Percentiles rank a stretch among this genome's conserved stretches.
Conservation (phyloP, 805 yeast species). For the Candida xiaguanensis region DNA sequence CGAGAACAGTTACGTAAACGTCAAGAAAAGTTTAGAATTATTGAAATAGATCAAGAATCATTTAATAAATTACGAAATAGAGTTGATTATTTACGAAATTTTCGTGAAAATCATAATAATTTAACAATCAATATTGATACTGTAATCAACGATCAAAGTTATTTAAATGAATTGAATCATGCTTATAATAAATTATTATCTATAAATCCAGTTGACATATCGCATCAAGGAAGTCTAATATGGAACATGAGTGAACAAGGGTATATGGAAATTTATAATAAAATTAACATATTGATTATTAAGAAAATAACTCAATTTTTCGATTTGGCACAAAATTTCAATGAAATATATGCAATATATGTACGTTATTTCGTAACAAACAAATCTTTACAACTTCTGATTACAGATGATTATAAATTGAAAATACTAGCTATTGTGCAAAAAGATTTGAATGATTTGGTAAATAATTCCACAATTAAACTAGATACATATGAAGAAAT, state of each 20-base stretch:
- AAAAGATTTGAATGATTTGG: constrained; percentile 20
- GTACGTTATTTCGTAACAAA: constrained; percentile 17
- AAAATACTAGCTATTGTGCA: constrained; percentile 27
- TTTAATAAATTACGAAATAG: constrained; percentile 36
- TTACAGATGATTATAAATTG: constrained; percentile 35
- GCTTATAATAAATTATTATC: constrained; percentile 28
- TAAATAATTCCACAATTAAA: constrained; percentile 9
- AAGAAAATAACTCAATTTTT: constrained; percentile 23
- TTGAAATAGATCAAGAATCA: constrained; percentile 50
- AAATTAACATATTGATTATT: constrained; percentile 19
- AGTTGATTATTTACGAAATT: constrained; percentile 36
- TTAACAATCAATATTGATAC: constrained; percentile 33
- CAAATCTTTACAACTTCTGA: constrained; percentile 19
- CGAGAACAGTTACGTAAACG: constrained; percentile 75
- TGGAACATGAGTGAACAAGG: constrained; percentile 28
- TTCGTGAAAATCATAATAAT: constrained; percentile 54
- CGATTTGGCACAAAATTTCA: constrained; percentile 21
- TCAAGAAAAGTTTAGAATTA: constrained; percentile 63
- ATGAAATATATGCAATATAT: constrained; percentile 25
- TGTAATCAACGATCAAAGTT: constrained; percentile 6
- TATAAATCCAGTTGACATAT: constrained; percentile 27
- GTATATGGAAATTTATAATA: constrained; percentile 19
- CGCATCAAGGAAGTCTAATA: constrained; percentile 25
- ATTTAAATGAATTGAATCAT: constrained; percentile 11
- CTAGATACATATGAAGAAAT: constrained; percentile 6